phyloP scores from a whole-genome alignment of 2,329 filamentous ascomycete genomes.

The Colletotrichum viniferum region DNA sequence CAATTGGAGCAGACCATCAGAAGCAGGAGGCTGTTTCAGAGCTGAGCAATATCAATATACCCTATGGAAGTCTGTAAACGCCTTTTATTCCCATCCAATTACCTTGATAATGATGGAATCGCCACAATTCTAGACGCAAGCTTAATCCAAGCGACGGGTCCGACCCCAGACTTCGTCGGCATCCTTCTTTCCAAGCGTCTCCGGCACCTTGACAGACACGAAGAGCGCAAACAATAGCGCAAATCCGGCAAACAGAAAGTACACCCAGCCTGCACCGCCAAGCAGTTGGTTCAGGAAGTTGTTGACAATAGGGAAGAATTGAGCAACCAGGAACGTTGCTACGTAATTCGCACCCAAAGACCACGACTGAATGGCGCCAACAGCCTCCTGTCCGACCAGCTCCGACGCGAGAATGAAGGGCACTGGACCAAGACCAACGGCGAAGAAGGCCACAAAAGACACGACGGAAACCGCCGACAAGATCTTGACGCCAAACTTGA shows the following conservation, averaged over 20 bases:
- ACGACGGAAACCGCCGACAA: conserved; percentile 83
- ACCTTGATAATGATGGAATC: background rate
- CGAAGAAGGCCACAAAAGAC: conserved; percentile 88
- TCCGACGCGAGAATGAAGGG: conserved; percentile 95
- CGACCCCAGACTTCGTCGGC: conserved; percentile 92
- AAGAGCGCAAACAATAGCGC: conserved; percentile 74
- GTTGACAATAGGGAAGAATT: conserved; percentile 92
- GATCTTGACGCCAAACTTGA: conserved; percentile 72
- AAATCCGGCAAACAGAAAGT: conserved; percentile 86
- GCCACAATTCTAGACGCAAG: conserved; percentile 29
- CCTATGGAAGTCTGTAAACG: background rate
- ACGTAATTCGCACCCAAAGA: conserved; percentile 86
- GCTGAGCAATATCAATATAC: background rate
- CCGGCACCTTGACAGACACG: conserved; percentile 76
- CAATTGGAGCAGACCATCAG: conserved; percentile 62
- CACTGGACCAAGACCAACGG: conserved; percentile 87
- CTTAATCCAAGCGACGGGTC: conserved; percentile 55
- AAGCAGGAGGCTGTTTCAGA: conserved; percentile 42
- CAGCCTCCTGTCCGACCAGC: conserved; percentile 86
- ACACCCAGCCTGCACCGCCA: conserved; percentile 80
- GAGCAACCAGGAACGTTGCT: conserved; percentile 89
- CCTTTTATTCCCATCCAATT: background rate
- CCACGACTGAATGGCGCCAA: conserved; percentile 90
- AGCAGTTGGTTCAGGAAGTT: conserved; percentile 66
- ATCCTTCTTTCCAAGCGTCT: conserved; percentile 85